Evolutionary conservation across 2,329 filamentous ascomycete species (phyloP), one percentile per base, ranked within the genome.

Genomic region (Thielaviopsis euricoi): DNA sequence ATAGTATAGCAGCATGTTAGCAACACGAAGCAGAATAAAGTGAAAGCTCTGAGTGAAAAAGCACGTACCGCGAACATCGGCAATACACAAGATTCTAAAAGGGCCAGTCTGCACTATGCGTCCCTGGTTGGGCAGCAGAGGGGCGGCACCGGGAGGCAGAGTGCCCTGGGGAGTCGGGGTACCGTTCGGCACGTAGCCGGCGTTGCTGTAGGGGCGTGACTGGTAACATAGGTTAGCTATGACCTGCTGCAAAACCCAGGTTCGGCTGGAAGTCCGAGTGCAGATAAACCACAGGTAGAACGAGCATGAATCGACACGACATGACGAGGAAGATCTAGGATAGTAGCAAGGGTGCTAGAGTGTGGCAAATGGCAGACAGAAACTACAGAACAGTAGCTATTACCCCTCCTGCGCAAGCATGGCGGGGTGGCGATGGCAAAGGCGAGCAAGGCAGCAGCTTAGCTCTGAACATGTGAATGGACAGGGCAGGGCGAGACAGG

Each of bases 51-150:
- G 56, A 40, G 52, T 40, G 21, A 21, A 55, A 58, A 60, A 37
- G 26, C 55, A 53, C 73, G 64, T 72, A 86, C 83, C 83, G 80
- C 83, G 77, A 67, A 86, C 83, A 70, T 86, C 83, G 62, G 83
- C 83, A 68, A 86, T 81, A 69, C 83, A 86, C 56, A 86, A 76
- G 56, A 86, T 77, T 71, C 83, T 76, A 62, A 83, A 78, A 48
- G 81, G 80, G 19, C 82, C 82, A 57, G 76, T 80, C 68, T 85
- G 80, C 66, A 85, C 74, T 63, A 85, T 69, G 62, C 82, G 79
- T 61, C 82, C 82, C 68, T 85, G 81, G 69, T 85, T 85, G 58
- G 82, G 82, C 60, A 85, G 74, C 58, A 85, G 78, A 63, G 82
- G 82, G 50, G 79, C 76, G 63, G 81, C 81, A 67, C 81, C 81